Evolutionary conservation across 2,329 filamentous ascomycete species (phyloP), one percentile per base, ranked within the genome.

Genomic region (Botrytis deweyae): DNA sequence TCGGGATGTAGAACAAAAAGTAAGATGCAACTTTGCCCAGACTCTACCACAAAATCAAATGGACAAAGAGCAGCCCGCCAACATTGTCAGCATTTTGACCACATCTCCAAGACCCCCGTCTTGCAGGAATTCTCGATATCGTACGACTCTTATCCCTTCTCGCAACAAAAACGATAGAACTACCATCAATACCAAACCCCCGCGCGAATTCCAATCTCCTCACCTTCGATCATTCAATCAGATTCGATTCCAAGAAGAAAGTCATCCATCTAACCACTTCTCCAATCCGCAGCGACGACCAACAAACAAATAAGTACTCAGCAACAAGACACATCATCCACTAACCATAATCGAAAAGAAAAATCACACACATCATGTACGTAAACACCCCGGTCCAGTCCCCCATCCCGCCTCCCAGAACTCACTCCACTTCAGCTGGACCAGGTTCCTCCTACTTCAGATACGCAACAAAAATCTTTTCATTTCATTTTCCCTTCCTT

Each of bases 251-350:
- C 49, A n/a, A 55, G 25, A n/a, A 52, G 1, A n/a, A 14, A 55
- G 4, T 7, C 49, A n/a, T 55, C 49, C 49, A n/a, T 55, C 49
- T n/a, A 14, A n/a, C n/a, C 6, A 12, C 8, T 7, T 55, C 49
- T n/a, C 10, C 0, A n/a, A 55, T n/a, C 12, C 49, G 9, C 16
- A 0, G 12, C 25, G 25, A 5, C 3, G 12, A n/a, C 25, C 4
- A 55, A 55, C 25, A n/a, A 3, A 16, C 49, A 25, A 49, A 2
- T 9, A 49, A 49, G 22, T 22, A 49, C 20, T 10, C 25, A 55
- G 22, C 25, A 52, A 25, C 14, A n/a, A n/a, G 25, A 55, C 49
- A 25, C 0, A 10, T 1, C 4, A 16, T 8, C 25, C n/a, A 7
- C 25, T 12, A n/a, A 55, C 25, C 12, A n/a, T 2, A n/a, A n/a